phyloP scores from a whole-genome alignment of 352 stramenopile species.

The Phytophthora sansomeana region DNA sequence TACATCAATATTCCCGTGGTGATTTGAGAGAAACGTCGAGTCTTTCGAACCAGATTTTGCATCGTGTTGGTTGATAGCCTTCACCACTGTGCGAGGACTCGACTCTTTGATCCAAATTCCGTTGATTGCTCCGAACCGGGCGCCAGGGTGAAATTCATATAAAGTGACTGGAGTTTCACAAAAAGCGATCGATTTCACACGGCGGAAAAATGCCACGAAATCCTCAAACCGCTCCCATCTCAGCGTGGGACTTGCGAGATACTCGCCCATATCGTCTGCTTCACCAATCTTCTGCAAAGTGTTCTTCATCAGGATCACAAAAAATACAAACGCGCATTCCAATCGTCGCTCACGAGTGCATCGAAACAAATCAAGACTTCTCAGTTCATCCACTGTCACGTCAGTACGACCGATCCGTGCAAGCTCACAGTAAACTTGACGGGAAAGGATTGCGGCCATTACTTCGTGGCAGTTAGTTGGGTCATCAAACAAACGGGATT shows the following conservation, averaged over 20 bases:
- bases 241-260: conserved; percentile 17
- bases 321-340: conserved; percentile 29
- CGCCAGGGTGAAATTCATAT: conserved; percentile 20
- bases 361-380: conserved; percentile 28
- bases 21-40: too few relatives aligned
- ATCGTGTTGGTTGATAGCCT: conserved; percentile 1
- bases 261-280: background rate
- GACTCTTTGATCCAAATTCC: background rate
- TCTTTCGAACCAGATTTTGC: too few relatives aligned
- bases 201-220: conserved; percentile 9
- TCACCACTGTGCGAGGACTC: background rate
- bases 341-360: conserved; percentile 9
- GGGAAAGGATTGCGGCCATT: conserved; percentile 6
- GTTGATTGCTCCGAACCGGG: conserved; percentile 1
- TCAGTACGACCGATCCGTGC: background rate
- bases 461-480: conserved; percentile 2
- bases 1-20: too few relatives aligned
- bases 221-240: conserved; percentile 29
- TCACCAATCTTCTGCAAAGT: background rate
- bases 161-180: conserved; percentile 10
- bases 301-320: conserved; percentile 22
- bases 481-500: background rate
- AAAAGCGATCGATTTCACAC: conserved; percentile 32
- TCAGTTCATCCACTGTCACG: conserved; percentile 26
- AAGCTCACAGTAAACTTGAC: background rate